Percentiles rank a stretch among this genome's conserved stretches.
Conservation (phyloP, 106 monocot species). For the Dendrobium catenatum region DNA sequence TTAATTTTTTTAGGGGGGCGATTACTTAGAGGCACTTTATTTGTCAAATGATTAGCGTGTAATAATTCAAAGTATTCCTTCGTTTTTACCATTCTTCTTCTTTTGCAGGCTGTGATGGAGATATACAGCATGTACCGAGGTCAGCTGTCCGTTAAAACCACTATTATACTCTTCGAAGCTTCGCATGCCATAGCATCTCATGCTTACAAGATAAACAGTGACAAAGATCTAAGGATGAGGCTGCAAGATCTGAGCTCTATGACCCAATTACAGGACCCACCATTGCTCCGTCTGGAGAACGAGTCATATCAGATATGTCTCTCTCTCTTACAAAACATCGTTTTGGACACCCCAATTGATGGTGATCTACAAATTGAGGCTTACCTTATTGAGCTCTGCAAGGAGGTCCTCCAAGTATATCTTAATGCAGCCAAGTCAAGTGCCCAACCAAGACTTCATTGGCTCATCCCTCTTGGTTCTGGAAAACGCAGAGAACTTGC, state of each 20-base stretch:
- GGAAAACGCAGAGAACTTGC: constrained; percentile 76
- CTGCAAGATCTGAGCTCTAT: constrained; percentile 68
- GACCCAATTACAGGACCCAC: constrained; percentile 95
- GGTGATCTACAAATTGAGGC: constrained; percentile 29
- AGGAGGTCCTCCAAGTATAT: constrained; percentile 68
- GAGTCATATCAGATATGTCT: constrained; percentile 80
- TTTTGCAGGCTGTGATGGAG: constrained; percentile 85
- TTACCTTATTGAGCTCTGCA: constrained; percentile 63
- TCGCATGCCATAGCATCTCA: constrained; percentile 67
- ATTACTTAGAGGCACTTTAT: neutral
- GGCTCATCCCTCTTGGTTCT: constrained; percentile 65
- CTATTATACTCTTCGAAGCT: constrained; percentile 60
- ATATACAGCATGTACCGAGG: constrained; percentile 63
- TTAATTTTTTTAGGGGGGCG: too few relatives aligned
- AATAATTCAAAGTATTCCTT: neutral
- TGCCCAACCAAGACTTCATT: constrained; percentile 18
- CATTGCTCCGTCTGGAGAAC: constrained; percentile 78
- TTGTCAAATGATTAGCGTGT: neutral
- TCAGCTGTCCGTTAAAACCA: constrained; percentile 48
- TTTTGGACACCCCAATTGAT: constrained; percentile 24
- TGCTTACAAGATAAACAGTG: constrained; percentile 73
- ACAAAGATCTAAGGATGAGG: constrained; percentile 52
- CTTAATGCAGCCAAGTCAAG: constrained; percentile 40
- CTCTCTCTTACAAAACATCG: constrained; percentile 55
- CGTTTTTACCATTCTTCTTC: neutral